A percentile compares a stretch with the other conserved stretches of the same genome.
phyloP scores from a whole-genome alignment of 163 green algal genomes.

The Scenedesmus sp. region DNA sequence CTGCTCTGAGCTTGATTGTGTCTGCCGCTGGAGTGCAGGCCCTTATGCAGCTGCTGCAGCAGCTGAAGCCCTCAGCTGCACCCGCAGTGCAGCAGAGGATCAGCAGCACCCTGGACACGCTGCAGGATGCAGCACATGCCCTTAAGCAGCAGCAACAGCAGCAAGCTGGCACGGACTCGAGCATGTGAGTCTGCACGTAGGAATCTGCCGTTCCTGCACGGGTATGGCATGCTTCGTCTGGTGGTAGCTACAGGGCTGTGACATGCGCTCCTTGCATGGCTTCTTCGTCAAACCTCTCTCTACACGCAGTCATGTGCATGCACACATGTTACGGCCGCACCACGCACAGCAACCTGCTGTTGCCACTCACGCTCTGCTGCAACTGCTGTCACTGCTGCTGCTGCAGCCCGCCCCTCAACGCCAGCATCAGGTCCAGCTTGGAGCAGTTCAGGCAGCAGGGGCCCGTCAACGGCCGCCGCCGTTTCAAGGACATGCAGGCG shows the following conservation, averaged over 20 bases:
- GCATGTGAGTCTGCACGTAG: neutral
- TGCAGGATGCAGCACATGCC: neutral
- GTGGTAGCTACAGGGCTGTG: too few relatives aligned
- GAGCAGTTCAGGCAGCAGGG: neutral
- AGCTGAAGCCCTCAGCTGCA: neutral
- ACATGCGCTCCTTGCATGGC: too few relatives aligned
- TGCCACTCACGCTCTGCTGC: neutral
- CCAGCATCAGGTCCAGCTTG: neutral
- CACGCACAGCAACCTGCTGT: neutral
- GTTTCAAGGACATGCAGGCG: neutral
- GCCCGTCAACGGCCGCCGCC: neutral
- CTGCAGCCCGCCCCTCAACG: neutral
- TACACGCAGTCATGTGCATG: too few relatives aligned
- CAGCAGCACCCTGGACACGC: neutral
- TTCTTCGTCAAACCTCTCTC: too few relatives aligned
- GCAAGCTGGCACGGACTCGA: neutral
- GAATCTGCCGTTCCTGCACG: too few relatives aligned
- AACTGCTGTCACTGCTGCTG: constrained; percentile 3
- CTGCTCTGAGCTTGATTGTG: neutral
- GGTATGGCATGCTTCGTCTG: neutral
- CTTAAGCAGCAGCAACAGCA: constrained; percentile 30
- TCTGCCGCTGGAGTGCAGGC: neutral
- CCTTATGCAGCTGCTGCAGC: constrained; percentile 22
- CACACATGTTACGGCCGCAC: too few relatives aligned
- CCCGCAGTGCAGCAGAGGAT: neutral